Evolutionary conservation across 2,329 filamentous ascomycete species (phyloP).

Genomic region (Lithohypha guttulata): DNA sequence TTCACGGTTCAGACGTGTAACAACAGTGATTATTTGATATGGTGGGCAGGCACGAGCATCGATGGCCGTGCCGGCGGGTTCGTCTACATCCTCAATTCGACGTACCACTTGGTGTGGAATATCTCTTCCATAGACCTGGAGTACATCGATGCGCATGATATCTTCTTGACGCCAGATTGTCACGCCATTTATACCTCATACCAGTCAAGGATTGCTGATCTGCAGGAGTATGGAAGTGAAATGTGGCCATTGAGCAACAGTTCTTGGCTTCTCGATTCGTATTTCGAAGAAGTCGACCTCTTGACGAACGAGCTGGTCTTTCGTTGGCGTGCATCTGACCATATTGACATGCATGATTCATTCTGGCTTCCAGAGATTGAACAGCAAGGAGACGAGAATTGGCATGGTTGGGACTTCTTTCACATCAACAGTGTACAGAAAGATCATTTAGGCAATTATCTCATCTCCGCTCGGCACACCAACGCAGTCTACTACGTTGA

Average conservation of each 20-base stretch:
- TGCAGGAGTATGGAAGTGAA: background rate
- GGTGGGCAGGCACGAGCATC: slow-evolving; percentile 2
- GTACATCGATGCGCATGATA: background rate
- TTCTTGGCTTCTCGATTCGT: slow-evolving; percentile 3
- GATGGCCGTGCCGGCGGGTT: background rate
- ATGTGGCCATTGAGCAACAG: background rate
- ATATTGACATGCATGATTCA: slow-evolving; percentile 39
- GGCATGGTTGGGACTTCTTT: slow-evolving; percentile 37
- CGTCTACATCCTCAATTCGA: background rate
- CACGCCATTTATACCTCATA: background rate
- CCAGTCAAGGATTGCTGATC: background rate
- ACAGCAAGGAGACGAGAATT: slow-evolving; percentile 37
- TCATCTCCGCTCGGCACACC: background rate
- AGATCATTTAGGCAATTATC: slow-evolving; percentile 20
- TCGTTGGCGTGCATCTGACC: slow-evolving; percentile 48
- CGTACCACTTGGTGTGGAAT: slow-evolving; percentile 1
- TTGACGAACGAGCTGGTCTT: slow-evolving; percentile 45
- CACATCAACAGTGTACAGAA: slow-evolving; percentile 36
- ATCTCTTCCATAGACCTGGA: background rate
- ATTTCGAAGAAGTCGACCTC: slow-evolving; percentile 43
- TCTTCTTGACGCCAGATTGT: slow-evolving; percentile 1
- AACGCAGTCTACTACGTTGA: slow-evolving; percentile 22
- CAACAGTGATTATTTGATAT: background rate
- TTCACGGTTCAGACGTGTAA: background rate
- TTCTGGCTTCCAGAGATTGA: slow-evolving; percentile 39